Conservation (phyloP, 441 rosid genomes). For the Eutrema salsugineum region DNA sequence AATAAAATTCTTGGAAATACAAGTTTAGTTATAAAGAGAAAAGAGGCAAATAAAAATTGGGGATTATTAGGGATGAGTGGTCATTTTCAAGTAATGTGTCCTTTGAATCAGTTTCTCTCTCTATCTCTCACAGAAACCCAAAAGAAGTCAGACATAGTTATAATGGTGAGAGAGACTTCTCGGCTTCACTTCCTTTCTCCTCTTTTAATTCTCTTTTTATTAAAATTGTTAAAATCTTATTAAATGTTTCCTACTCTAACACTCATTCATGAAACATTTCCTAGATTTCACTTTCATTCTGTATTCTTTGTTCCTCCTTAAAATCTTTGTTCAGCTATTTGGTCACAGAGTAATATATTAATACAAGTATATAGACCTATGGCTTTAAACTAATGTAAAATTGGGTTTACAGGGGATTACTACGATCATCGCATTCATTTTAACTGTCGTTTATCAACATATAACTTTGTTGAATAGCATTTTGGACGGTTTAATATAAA, state of each 20-base stretch:
- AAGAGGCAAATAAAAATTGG: slow-evolving; percentile 43
- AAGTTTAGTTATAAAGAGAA: slow-evolving; percentile 20
- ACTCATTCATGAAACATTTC: slow-evolving; percentile 23
- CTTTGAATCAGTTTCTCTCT: slow-evolving; percentile 79
- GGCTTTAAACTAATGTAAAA: neutral
- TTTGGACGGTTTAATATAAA: no score
- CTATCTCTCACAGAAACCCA: slow-evolving; percentile 44
- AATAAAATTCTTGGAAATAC: neutral
- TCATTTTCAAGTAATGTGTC: slow-evolving; percentile 64
- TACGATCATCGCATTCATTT: neutral
- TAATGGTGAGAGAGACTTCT: slow-evolving; percentile 79
- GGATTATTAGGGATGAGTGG: slow-evolving; percentile 67
- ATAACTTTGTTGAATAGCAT: no score
- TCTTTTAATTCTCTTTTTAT: slow-evolving; percentile 28
- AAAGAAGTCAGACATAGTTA: slow-evolving; percentile 81
- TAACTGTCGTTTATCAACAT: no score
- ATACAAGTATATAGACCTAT: neutral
- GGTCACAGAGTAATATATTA: neutral
- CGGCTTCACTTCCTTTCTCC: slow-evolving; percentile 41
- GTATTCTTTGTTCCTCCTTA: slow-evolving; percentile 7
- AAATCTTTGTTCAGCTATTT: slow-evolving; percentile 2
- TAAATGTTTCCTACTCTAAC: slow-evolving; percentile 18
- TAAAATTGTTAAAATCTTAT: neutral
- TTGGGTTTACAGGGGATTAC: neutral
- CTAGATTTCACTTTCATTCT: slow-evolving; percentile 18